Conservation (phyloP, 2,329 filamentous ascomycete species). For the Epichloe typhina region DNA sequence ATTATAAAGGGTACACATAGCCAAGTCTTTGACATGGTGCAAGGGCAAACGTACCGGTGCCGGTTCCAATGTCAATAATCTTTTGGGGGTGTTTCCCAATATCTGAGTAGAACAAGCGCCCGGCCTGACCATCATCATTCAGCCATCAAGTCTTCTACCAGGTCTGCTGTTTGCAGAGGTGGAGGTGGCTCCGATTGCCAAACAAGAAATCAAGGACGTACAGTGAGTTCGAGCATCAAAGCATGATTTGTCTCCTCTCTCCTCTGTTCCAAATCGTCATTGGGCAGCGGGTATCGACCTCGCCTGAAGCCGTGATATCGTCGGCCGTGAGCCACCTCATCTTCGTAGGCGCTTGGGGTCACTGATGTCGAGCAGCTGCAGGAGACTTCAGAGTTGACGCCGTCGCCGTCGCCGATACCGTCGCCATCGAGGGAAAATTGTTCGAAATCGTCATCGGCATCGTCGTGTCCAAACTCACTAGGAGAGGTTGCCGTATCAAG, state of each 20-base stretch:
- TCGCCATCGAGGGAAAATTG: slow-evolving; percentile 12
- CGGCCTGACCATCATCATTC: slow-evolving; percentile 13
- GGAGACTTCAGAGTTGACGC: slow-evolving; percentile 12
- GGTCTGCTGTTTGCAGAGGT: not conserved
- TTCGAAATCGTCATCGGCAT: slow-evolving; percentile 16
- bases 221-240: slow-evolving; percentile 30
- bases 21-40: not conserved
- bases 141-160: not conserved
- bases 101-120: slow-evolving; percentile 26
- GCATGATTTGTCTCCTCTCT: slow-evolving; percentile 33
- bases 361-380: slow-evolving; percentile 21
- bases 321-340: slow-evolving; percentile 21
- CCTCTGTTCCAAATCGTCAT: slow-evolving; percentile 31
- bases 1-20: not conserved
- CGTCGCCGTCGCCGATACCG: slow-evolving; percentile 8
- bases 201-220: slow-evolving; percentile 8
- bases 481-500: slow-evolving; percentile 12
- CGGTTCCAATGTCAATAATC: slow-evolving; percentile 36
- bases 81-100: slow-evolving; percentile 26
- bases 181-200: not conserved
- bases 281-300: slow-evolving; percentile 33
- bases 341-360: slow-evolving; percentile 17
- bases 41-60: slow-evolving; percentile 25
- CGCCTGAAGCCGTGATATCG: slow-evolving; percentile 31
- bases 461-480: slow-evolving; percentile 13